Evolutionary conservation across 768 basidiomycete species (phyloP), one percentile per base, ranked within the genome.

Genomic region (Russula sp.): DNA sequence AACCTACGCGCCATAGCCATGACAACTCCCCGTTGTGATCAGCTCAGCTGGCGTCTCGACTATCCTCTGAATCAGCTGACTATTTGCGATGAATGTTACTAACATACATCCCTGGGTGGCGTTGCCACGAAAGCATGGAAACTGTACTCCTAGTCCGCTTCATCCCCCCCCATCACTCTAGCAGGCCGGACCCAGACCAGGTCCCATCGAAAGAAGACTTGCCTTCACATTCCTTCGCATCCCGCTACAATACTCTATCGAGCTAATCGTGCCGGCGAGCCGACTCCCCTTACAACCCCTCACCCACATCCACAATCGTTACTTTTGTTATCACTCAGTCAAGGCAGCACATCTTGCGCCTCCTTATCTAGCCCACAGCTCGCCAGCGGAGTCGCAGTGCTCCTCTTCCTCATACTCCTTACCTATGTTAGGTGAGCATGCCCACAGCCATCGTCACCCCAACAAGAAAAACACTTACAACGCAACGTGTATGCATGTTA

Each of bases 361-460:
- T 13, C 46, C 38, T 40, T 40, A 28, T 50, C n/a, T 14, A 22
- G 57, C n/a, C 44, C 58, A 3, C 28, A 30, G 28, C 42, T 64
- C 22, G 53, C n/a, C 18, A 30, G 53, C 5, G 46, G 63, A 48
- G 40, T 28, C 30, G 42, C 54, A 1, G 44, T 60, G 28, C 28
- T 36, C 28, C 38, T 50, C 18, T 8, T 42, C 57, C 42, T 60
- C 50, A 48, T 34, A 28, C 36, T 60, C 36, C 46, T 60, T 38
- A 49, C 53, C 36, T 48, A 50, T 11, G 34, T 53, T 6, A 42
- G 53, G 63, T 64, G 48, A 64, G 63, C 40, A 26, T 18, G 30
- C 38, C 22, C 16, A 14, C 38, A 18, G 22, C 38, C 1, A 53
- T 20, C 40, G 13, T 22, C 32, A 30, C 20, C 5, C n/a, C 16